Percentiles rank a stretch among this genome's conserved stretches.
phyloP scores from a whole-genome alignment of 352 stramenopile species.

The Phytophthora syringae region DNA sequence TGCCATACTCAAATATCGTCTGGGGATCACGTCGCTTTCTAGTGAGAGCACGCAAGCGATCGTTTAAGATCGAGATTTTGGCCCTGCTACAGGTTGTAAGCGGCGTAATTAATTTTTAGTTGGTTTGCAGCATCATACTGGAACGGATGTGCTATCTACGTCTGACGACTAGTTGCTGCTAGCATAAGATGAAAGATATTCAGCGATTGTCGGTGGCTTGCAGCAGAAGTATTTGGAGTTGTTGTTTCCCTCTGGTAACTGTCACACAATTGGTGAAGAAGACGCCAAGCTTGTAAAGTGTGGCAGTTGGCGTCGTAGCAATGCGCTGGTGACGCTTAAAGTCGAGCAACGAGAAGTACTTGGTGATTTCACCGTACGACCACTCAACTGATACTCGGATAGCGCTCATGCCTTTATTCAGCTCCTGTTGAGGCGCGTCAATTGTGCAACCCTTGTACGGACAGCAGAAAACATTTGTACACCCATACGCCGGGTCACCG shows the following conservation, averaged over 20 bases:
- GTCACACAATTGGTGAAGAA: neutral
- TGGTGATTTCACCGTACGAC: constrained; percentile 6
- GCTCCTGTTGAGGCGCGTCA: neutral
- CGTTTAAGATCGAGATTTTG: neutral
- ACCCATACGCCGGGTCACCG: constrained; percentile 4
- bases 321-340: constrained; percentile 11
- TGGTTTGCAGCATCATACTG: neutral
- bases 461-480: constrained; percentile 13
- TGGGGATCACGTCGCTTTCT: neutral
- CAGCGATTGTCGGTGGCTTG: neutral
- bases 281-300: neutral
- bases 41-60: neutral
- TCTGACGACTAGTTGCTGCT: neutral
- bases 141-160: neutral
- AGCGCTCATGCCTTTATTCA: constrained; percentile 5
- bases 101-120: neutral
- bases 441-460: constrained; percentile 10
- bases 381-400: constrained; percentile 9
- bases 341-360: constrained; percentile 14
- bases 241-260: neutral
- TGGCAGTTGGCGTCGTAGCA: constrained; percentile 5
- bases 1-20: neutral
- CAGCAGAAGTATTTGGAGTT: neutral
- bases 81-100: neutral
- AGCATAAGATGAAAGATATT: neutral